Percentiles rank a stretch among this genome's conserved stretches.
phyloP scores from a whole-genome alignment of 176 grass and related monocot species.

The Paspalum vaginatum region DNA sequence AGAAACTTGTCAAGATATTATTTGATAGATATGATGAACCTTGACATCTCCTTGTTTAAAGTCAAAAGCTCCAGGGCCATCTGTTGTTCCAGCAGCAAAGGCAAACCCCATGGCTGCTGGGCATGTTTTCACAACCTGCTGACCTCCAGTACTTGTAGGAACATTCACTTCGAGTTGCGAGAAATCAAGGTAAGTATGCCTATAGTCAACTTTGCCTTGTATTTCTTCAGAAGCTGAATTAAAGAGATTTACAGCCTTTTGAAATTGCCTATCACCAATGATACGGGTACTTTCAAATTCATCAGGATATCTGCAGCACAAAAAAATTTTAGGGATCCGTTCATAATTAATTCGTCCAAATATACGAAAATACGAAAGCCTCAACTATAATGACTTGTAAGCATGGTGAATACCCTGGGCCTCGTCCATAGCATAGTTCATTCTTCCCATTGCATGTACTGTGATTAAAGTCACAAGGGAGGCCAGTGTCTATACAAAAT shows the following conservation, averaged over 20 bases:
- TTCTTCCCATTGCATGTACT: slow-evolving; percentile 98
- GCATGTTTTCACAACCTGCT: slow-evolving; percentile 78
- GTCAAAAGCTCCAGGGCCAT: slow-evolving; percentile 97
- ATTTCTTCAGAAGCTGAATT: slow-evolving; percentile 79
- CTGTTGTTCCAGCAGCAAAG: slow-evolving; percentile 97
- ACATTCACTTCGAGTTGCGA: slow-evolving; percentile 73
- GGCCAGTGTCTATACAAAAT: slow-evolving; percentile 93
- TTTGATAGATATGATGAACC: slow-evolving; percentile 56
- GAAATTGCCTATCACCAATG: slow-evolving; percentile 85
- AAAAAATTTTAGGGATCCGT: slow-evolving; percentile 17
- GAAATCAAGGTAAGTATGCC: slow-evolving; percentile 89
- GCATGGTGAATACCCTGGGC: slow-evolving; percentile 70
- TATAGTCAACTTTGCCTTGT: slow-evolving; percentile 75
- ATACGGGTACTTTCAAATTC: slow-evolving; percentile 96
- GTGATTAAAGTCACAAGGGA: slow-evolving; percentile 95
- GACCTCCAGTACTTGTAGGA: slow-evolving; percentile 51
- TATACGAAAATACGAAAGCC: neutral
- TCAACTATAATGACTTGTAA: slow-evolving; percentile 1
- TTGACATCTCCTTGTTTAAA: slow-evolving; percentile 90
- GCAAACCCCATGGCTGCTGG: slow-evolving; percentile 95
- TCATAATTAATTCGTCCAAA: slow-evolving; percentile 11
- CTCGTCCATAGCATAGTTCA: slow-evolving; percentile 94
- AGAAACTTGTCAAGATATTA: slow-evolving; percentile 17
- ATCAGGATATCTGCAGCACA: slow-evolving; percentile 79
- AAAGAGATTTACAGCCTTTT: slow-evolving; percentile 85